A percentile compares a stretch with the other conserved stretches of the same genome.
Conservation (phyloP, 2,329 filamentous ascomycete species). For the Pyrenophora graminea region DNA sequence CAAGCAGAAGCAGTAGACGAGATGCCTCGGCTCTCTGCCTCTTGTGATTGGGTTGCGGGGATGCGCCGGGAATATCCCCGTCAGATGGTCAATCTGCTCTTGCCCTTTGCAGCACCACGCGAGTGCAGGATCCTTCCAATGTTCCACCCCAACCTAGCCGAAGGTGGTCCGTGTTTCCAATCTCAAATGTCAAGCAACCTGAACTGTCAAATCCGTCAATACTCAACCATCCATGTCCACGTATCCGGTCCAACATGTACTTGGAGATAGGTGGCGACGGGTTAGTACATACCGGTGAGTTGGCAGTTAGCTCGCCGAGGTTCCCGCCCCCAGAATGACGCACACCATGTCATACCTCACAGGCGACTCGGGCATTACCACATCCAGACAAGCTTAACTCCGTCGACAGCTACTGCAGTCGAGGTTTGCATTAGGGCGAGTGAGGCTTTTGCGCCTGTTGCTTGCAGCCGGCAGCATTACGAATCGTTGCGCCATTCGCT, state of each 20-base stretch:
- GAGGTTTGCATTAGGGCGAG: slow-evolving; percentile 4
- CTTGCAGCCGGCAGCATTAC: slow-evolving; percentile 5
- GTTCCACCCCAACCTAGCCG: neutral
- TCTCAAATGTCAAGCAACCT: neutral
- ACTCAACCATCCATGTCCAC: too few relatives aligned
- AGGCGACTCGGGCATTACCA: slow-evolving; percentile 1
- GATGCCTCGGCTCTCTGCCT: slow-evolving; percentile 6
- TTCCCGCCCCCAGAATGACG: slow-evolving; percentile 8
- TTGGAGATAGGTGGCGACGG: neutral
- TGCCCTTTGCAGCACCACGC: slow-evolving; percentile 7
- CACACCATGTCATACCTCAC: slow-evolving; percentile 1
- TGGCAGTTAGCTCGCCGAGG: slow-evolving; percentile 3
- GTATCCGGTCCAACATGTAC: neutral
- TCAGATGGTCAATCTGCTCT: slow-evolving; percentile 1
- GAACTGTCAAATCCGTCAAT: too few relatives aligned
- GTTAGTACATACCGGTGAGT: neutral
- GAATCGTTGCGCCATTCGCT: neutral
- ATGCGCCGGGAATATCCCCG: slow-evolving; percentile 4
- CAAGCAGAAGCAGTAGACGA: neutral
- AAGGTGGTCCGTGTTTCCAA: slow-evolving; percentile 1
- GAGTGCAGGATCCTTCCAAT: slow-evolving; percentile 2
- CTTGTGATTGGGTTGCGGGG: neutral
- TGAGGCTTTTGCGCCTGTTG: neutral
- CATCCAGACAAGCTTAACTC: neutral
- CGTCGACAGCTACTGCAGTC: slow-evolving; percentile 1